phyloP scores from a whole-genome alignment of 2,329 filamentous ascomycete genomes.

The Xylaria digitata region DNA sequence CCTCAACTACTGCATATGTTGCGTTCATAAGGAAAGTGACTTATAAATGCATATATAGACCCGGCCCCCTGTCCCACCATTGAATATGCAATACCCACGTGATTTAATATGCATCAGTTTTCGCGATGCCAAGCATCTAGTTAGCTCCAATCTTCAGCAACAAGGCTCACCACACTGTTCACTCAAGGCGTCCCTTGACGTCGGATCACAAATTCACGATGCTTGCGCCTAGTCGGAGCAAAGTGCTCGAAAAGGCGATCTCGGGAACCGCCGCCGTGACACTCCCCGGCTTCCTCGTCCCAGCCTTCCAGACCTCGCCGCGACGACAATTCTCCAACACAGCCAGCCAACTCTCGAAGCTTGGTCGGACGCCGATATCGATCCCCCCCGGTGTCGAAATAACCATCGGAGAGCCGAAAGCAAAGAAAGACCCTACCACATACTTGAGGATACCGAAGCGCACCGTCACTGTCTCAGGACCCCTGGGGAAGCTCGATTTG shows the following conservation, averaged over 20 bases:
- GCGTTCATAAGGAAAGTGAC: too few relatives aligned
- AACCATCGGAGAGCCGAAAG: slow-evolving; percentile 70
- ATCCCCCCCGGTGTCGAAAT: slow-evolving; percentile 88
- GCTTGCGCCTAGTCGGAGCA: slow-evolving; percentile 72
- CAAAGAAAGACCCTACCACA: slow-evolving; percentile 66
- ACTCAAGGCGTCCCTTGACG: slow-evolving; percentile 38
- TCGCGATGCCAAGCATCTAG: slow-evolving; percentile 42
- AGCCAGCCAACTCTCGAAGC: slow-evolving; percentile 76
- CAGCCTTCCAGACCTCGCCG: slow-evolving; percentile 68
- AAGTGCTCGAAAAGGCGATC: slow-evolving; percentile 68
- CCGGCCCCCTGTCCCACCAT: too few relatives aligned
- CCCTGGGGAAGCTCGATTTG: slow-evolving; percentile 81
- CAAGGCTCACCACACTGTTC: slow-evolving; percentile 21
- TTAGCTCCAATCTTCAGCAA: slow-evolving; percentile 33
- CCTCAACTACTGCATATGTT: too few relatives aligned
- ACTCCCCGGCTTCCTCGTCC: slow-evolving; percentile 79
- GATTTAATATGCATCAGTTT: slow-evolving; percentile 35
- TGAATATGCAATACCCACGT: slow-evolving; percentile 34
- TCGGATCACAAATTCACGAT: slow-evolving; percentile 57
- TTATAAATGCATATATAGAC: neutral
- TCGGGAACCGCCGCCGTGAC: slow-evolving; percentile 59
- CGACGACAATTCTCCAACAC: slow-evolving; percentile 78
- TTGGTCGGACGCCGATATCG: slow-evolving; percentile 83
- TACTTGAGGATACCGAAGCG: slow-evolving; percentile 72
- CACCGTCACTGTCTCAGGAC: slow-evolving; percentile 81